Conservation (phyloP, 164 flowering plant genomes). For the Vitis vinifera region DNA sequence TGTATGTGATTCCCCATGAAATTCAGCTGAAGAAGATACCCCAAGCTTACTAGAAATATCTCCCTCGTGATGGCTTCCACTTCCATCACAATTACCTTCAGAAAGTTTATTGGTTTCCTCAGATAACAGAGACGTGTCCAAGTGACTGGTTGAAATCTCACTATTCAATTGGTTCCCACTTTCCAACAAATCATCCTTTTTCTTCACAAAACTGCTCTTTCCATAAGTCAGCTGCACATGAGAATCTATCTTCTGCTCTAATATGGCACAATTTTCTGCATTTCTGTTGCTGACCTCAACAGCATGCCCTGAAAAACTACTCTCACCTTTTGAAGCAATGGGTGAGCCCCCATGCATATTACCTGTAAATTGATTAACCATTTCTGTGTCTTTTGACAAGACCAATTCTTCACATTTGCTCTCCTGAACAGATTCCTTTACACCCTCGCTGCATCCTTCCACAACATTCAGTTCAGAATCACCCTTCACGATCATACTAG, state of each 20-base stretch:
- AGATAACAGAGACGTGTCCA: conserved; percentile 17
- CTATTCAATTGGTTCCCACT: conserved; percentile 10
- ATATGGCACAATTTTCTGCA: conserved; percentile 7
- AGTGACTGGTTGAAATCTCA: conserved; percentile 11
- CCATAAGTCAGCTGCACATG: conserved; percentile 3
- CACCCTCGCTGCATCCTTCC: conserved; percentile 20
- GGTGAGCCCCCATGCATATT: conserved; percentile 10
- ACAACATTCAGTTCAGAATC: conserved; percentile 12
- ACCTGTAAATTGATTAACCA: conserved; percentile 18
- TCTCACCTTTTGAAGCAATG: conserved; percentile 10
- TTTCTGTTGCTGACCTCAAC: conserved; percentile 7
- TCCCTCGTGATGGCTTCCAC: conserved; percentile 7
- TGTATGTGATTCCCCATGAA: conserved; percentile 13
- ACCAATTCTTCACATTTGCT: conserved; percentile 14
- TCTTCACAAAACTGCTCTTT: background rate
- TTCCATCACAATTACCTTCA: conserved; percentile 14
- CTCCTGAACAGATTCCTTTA: conserved; percentile 11
- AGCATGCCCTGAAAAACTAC: conserved; percentile 15
- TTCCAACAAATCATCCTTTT: conserved; percentile 9
- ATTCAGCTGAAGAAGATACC: conserved; percentile 23
- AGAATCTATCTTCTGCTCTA: conserved; percentile 14
- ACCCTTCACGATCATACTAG: conserved; percentile 3
- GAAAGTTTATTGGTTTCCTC: conserved; percentile 14
- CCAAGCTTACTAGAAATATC: conserved; percentile 12
- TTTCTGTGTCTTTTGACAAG: conserved; percentile 13